A percentile compares a stretch with the other conserved stretches of the same genome.
phyloP scores from a whole-genome alignment of 2,329 filamentous ascomycete genomes.

The Fusarium piperis region DNA sequence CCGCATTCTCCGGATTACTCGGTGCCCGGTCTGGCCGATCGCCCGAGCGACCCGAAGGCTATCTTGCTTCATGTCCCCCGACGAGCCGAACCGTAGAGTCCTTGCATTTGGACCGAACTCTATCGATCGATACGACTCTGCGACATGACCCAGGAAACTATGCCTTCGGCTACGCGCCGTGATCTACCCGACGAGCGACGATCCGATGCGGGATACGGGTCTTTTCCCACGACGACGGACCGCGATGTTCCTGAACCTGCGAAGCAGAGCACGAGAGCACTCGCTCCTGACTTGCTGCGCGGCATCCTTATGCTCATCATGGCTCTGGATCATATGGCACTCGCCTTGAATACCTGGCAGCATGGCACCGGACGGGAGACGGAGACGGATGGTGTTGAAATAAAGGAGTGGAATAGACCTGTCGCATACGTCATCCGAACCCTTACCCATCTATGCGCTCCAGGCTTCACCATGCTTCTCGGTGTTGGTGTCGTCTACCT shows the following conservation, averaged over 20 bases:
- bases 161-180: not conserved
- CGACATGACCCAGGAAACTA: not conserved
- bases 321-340: conserved; percentile 55
- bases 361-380: conserved; percentile 51
- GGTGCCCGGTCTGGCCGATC: conserved; percentile 8
- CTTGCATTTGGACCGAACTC: not conserved
- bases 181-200: not conserved
- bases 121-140: not conserved
- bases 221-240: conserved; percentile 3
- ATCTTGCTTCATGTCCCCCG: not conserved
- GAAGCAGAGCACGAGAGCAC: conserved; percentile 43
- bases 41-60: conserved; percentile 20
- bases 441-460: conserved; percentile 56
- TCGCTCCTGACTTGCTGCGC: conserved; percentile 57
- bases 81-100: not conserved
- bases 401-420: conserved; percentile 51
- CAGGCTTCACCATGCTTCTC: conserved; percentile 58
- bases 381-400: conserved; percentile 49
- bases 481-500: conserved; percentile 58
- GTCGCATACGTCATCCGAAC: conserved; percentile 52
- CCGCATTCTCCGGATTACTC: not conserved
- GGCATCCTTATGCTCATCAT: conserved; percentile 57
- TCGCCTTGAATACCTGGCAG: conserved; percentile 52
- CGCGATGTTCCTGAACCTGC: conserved; percentile 23
- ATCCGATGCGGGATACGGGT: conserved; percentile 8